Conservation (phyloP, 1,139 yeast species). For the Magnusiomyces tetraspermus region DNA sequence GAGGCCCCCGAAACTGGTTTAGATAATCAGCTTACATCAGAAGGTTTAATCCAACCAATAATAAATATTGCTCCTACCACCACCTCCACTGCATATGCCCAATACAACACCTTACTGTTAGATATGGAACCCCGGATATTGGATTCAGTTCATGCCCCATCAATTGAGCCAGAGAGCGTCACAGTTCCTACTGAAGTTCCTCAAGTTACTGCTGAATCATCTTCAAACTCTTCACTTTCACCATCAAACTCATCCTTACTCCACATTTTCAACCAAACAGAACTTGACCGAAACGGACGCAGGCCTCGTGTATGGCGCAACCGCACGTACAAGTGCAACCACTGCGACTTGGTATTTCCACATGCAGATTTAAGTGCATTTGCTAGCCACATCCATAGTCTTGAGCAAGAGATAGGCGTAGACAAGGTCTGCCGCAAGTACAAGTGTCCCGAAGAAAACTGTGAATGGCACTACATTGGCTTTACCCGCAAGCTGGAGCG, state of each 20-base stretch:
- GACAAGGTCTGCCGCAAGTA: conserved; percentile 21
- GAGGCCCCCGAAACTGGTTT: too few species aligned
- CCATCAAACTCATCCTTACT: not conserved
- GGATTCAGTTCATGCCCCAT: too few species aligned
- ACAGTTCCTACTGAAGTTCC: too few species aligned
- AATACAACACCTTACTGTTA: too few species aligned
- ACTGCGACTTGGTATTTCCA: conserved; percentile 21
- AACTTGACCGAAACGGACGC: conserved; percentile 24
- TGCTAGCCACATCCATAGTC: conserved; percentile 21
- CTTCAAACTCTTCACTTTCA: not conserved
- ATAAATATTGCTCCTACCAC: too few species aligned
- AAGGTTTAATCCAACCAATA: too few species aligned
- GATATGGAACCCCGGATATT: too few species aligned
- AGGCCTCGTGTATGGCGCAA: conserved; percentile 25
- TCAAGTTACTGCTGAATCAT: too few species aligned
- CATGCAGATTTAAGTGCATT: conserved; percentile 20
- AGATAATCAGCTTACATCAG: too few species aligned
- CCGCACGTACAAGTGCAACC: conserved; percentile 25
- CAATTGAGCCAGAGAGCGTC: too few species aligned
- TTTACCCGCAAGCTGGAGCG: conserved; percentile 27
- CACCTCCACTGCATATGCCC: too few species aligned
- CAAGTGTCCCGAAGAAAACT: conserved; percentile 24
- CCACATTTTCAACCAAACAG: not conserved
- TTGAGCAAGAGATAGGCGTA: conserved; percentile 18
- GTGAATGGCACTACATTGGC: conserved; percentile 27